Conservation (phyloP, 1,284 basidiomycete species). For the Lentinula novae-zelandiae region DNA sequence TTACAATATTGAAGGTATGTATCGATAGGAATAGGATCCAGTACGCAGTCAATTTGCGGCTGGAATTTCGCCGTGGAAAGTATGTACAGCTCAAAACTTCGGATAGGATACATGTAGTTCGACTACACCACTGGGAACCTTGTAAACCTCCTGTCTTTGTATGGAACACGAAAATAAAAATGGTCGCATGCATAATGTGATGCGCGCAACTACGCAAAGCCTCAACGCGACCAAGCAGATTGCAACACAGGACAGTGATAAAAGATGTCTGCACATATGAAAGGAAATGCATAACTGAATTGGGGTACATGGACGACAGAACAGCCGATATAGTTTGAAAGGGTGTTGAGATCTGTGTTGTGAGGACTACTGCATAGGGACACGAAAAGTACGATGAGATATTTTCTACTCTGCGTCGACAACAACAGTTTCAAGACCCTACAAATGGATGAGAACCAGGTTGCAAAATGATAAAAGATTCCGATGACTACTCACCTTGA, state of each 20-base stretch:
- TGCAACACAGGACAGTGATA: neutral
- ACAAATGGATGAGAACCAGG: neutral
- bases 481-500: slow-evolving; percentile 63
- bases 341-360: neutral
- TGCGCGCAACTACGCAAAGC: too few relatives aligned
- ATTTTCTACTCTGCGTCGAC: slow-evolving; percentile 67
- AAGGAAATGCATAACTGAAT: neutral
- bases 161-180: too few relatives aligned
- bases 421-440: slow-evolving; percentile 82
- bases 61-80: too few relatives aligned
- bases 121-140: too few relatives aligned
- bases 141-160: too few relatives aligned
- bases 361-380: neutral
- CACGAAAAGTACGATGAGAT: neutral
- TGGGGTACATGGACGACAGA: neutral
- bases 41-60: too few relatives aligned
- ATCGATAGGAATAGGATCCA: too few relatives aligned
- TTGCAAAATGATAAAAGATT: neutral
- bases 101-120: too few relatives aligned
- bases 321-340: neutral
- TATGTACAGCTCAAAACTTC: too few relatives aligned
- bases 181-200: too few relatives aligned
- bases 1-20: too few relatives aligned
- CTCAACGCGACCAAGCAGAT: too few relatives aligned
- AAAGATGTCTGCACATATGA: neutral